A percentile compares a stretch with the other conserved stretches of the same genome.
Conservation (phyloP, 164 flowering plant species). For the Malania oleifera region DNA sequence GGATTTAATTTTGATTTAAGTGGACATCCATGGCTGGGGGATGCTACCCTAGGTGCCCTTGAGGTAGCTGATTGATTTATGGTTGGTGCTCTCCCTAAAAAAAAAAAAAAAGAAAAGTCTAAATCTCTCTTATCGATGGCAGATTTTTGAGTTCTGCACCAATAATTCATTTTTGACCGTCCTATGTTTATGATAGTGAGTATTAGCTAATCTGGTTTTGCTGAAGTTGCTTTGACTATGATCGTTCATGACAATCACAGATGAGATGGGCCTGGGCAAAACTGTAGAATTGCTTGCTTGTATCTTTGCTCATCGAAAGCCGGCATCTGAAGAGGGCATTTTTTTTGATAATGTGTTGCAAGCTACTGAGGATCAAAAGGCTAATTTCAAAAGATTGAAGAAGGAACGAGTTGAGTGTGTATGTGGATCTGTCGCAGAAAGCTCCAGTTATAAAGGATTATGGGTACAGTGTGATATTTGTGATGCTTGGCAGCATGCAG, state of each 20-base stretch:
- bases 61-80: too few relatives aligned
- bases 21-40: too few relatives aligned
- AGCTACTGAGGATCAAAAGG: conserved; percentile 23
- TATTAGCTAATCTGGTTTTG: conserved; percentile 2
- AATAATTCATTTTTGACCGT: too few relatives aligned
- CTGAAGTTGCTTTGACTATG: conserved; percentile 3
- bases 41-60: too few relatives aligned
- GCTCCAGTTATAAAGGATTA: conserved; percentile 63
- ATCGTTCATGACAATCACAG: conserved; percentile 36
- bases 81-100: too few relatives aligned
- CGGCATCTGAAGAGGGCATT: conserved; percentile 29
- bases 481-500: conserved; percentile 99
- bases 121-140: too few relatives aligned
- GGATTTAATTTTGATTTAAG: too few relatives aligned
- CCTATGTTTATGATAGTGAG: neutral
- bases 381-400: conserved; percentile 53
- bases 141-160: too few relatives aligned
- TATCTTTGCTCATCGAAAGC: conserved; percentile 63
- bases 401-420: conserved; percentile 86
- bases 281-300: conserved; percentile 94
- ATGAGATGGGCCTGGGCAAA: conserved; percentile 98
- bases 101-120: too few relatives aligned
- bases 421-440: conserved; percentile 86
- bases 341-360: conserved; percentile 13
- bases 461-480: conserved; percentile 99